phyloP scores from a whole-genome alignment of 805 yeast species.

The Ogataea trehaloabstinens region DNA sequence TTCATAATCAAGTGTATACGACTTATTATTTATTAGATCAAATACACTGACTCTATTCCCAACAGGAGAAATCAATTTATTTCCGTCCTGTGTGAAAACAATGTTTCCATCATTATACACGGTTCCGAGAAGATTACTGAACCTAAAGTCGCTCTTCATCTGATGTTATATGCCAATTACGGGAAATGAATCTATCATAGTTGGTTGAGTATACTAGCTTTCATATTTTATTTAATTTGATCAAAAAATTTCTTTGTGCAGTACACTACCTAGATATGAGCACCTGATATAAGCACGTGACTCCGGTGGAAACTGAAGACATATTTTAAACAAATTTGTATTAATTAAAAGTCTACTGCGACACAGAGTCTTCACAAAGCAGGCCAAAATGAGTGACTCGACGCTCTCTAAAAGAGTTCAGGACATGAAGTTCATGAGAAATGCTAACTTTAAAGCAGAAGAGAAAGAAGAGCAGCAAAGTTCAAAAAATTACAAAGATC shows the following conservation, averaged over 20 bases:
- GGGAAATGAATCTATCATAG: background rate
- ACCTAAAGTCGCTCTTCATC: constrained; percentile 88
- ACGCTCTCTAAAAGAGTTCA: constrained; percentile 64
- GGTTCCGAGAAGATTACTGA: constrained; percentile 88
- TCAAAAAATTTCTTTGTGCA: no score
- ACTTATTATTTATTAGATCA: constrained; percentile 78
- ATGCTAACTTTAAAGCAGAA: constrained; percentile 36
- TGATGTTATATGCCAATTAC: background rate
- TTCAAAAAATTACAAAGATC: constrained; percentile 37
- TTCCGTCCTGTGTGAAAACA: constrained; percentile 82
- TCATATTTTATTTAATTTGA: background rate
- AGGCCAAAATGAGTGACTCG: constrained; percentile 3
- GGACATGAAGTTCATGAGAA: constrained; percentile 78
- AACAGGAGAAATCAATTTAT: constrained; percentile 81
- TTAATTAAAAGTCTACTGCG: no score
- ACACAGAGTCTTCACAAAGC: no score
- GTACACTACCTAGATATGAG: no score
- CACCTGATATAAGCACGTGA: no score
- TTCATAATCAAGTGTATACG: constrained; percentile 88
- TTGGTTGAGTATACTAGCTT: background rate
- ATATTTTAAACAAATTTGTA: no score
- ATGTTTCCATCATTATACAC: constrained; percentile 94
- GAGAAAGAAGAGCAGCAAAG: constrained; percentile 32
- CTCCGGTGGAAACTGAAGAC: no score
- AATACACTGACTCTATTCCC: constrained; percentile 91